Evolutionary conservation across 106 monocot genomes (phyloP), one percentile per base, ranked within the genome.

Genomic region (Dactylorhiza incarnata): DNA sequence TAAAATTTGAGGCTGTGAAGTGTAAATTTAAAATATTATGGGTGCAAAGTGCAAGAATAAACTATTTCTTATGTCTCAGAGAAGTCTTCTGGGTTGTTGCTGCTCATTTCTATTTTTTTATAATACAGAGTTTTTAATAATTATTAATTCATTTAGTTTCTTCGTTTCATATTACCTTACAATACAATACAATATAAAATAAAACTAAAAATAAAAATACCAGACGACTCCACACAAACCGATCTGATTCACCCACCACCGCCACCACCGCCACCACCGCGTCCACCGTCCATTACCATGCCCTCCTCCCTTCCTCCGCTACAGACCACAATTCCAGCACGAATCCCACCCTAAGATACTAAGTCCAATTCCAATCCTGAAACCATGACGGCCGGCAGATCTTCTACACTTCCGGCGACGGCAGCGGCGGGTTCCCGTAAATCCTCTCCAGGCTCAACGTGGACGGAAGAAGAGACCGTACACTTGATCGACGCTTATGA

Each of bases 401-500:
- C 71, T 19, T 49, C 12, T 43, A 54, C 68, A 45, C 44, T 16
- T 48, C 9, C 74, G 5, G 48, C 37, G 69, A 15, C 48, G 22
- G 29, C 75, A 24, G 51, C 66, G 5, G 20, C 69, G 67, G 7
- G 45, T 45, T 3, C 58, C 53, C 54, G 74, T 73, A 87, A 79
- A 73, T 59, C 74, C 22, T 69, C 48, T n/a, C 80, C 87, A 8
- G 87, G 82, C 22, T 77, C 80, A 62, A 83, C 87, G 0, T 91
- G 90, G 90, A 76, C 83, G 50, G 83, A 87, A 74, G 16, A 77
- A 68, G 90, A 91, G 79, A 91, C 90, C 0, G 52, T 62, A 29
- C 71, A 70, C 82, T 83, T 91, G 5, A 85, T 91, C 81, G 83
- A 91, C 17, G 85, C 90, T 59, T 91, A 91, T 85, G 83, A 85